Evolutionary conservation across 768 basidiomycete species (phyloP).

Genomic region (Paxillus rubicundulus): DNA sequence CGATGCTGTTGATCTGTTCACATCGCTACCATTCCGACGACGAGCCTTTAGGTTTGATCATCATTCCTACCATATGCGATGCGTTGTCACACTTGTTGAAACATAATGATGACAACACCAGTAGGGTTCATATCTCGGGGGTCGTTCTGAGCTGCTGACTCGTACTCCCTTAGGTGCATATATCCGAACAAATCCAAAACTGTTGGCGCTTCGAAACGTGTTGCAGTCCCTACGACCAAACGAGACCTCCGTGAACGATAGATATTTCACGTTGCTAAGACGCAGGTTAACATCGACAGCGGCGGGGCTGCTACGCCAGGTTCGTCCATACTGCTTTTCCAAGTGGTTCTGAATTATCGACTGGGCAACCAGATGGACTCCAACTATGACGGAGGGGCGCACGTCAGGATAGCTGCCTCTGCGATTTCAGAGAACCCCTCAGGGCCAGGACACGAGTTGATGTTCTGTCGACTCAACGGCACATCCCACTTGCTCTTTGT

Average conservation of each 20-base stretch:
- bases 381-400: background rate
- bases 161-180: constrained; percentile 11
- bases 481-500: constrained; percentile 17
- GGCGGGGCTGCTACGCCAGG: constrained; percentile 28
- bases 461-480: constrained; percentile 19
- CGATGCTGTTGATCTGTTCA: constrained; percentile 47
- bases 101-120: constrained; percentile 16
- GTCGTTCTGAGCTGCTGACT: constrained; percentile 26
- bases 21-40: constrained; percentile 44
- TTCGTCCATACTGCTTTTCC: constrained; percentile 5
- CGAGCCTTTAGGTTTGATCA: constrained; percentile 49
- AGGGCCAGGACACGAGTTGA: constrained; percentile 12
- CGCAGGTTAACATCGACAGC: constrained; percentile 29
- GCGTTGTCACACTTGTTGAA: constrained; percentile 43
- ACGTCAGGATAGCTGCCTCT: background rate
- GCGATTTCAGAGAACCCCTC: background rate
- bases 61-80: constrained; percentile 48
- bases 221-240: constrained; percentile 33
- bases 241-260: constrained; percentile 7
- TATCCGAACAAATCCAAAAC: constrained; percentile 41
- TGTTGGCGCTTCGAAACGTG: constrained; percentile 40
- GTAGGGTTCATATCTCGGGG: constrained; percentile 22
- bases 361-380: constrained; percentile 2
- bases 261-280: constrained; percentile 32
- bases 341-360: background rate